Evolutionary conservation across 2,329 filamentous ascomycete genomes (phyloP), one percentile per base, ranked within the genome.

Genomic region (Fusarium bactridioides): DNA sequence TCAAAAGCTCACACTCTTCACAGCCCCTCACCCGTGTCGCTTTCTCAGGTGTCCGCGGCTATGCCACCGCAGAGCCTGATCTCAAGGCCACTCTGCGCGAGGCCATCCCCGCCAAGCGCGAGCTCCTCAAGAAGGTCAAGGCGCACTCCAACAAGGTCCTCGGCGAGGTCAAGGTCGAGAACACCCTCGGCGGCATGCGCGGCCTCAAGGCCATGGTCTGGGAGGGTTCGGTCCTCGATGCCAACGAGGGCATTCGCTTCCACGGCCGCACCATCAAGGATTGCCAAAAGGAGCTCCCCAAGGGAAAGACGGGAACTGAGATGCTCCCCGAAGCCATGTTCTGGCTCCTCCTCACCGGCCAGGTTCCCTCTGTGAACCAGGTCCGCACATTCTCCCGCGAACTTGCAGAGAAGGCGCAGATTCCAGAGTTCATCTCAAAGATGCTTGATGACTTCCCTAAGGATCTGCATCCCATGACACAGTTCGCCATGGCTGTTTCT

Each of bases 251-350:
- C 67, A 99, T 99, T 81, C 93, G 95, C 73, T 99, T 99, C 88
- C 96, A 98, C 82, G 96, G 96, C 81, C 93, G 92, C 79, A 98
- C 95, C 73, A 99, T 99, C 87, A 97, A 97, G 85, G 95, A 99
- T 81, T 99, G 96, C 86, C 96, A 98, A 81, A 90, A 91, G 76
- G 92, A 94, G 82, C 90, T 98, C 21, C 95, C 96, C 81, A 98
- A 98, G 87, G 96, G 95, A 76, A 94, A 89, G 67, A 90, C 93
- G 6, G 94, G 95, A 78, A 97, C 94, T 10, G 95, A 98, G 85
- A 99, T 98, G 96, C 89, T 98, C 18, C 96, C 96, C 53, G 96
- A 99, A 84, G 91, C 95, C 83, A 99, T 99, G 96, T 99, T 99
- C 88, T 99, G 96, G 96, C 90, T 98, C 45, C 90, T 99, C 56